Percentiles rank a stretch among this genome's conserved stretches.
Evolutionary conservation across 2,329 filamentous ascomycete species (phyloP).

Genomic region (Elsinoe ampelina): DNA sequence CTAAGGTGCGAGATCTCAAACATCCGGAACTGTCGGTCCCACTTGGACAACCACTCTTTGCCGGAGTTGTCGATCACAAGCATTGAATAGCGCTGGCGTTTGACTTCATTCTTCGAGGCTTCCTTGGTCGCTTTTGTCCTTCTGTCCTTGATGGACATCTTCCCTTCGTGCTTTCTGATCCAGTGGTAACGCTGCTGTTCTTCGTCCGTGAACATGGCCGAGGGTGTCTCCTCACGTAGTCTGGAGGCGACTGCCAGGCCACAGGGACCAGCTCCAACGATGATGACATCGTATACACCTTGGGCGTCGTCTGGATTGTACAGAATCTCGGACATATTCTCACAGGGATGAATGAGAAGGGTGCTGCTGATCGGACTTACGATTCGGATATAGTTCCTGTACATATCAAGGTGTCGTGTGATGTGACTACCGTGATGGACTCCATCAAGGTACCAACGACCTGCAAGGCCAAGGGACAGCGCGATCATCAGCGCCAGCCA

Average conservation of each 20-base stretch:
- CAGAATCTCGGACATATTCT: not conserved
- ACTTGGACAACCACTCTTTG: conserved; percentile 58
- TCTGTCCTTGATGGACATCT: conserved; percentile 49
- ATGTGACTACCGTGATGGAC: conserved; percentile 5
- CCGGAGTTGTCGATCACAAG: conserved; percentile 59
- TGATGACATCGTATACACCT: conserved; percentile 54
- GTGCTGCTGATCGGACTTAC: not conserved
- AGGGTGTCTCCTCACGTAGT: conserved; percentile 62
- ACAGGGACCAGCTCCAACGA: conserved; percentile 65
- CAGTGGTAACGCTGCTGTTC: conserved; percentile 75
- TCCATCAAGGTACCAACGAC: not conserved
- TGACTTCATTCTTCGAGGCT: conserved; percentile 22
- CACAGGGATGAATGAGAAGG: not conserved
- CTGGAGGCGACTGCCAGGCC: conserved; percentile 66
- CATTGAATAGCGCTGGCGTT: conserved; percentile 33
- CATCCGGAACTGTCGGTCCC: conserved; percentile 59
- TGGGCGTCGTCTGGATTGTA: conserved; percentile 3
- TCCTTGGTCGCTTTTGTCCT: conserved; percentile 35
- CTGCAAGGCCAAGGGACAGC: not conserved
- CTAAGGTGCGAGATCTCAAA: conserved; percentile 63
- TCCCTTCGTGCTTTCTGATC: conserved; percentile 56
- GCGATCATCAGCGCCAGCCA: not conserved
- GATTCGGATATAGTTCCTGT: not conserved
- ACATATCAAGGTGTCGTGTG: not conserved
- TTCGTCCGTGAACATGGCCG: conserved; percentile 72